Conservation (phyloP, 495 filamentous ascomycete species). For the Poronia punctata region DNA sequence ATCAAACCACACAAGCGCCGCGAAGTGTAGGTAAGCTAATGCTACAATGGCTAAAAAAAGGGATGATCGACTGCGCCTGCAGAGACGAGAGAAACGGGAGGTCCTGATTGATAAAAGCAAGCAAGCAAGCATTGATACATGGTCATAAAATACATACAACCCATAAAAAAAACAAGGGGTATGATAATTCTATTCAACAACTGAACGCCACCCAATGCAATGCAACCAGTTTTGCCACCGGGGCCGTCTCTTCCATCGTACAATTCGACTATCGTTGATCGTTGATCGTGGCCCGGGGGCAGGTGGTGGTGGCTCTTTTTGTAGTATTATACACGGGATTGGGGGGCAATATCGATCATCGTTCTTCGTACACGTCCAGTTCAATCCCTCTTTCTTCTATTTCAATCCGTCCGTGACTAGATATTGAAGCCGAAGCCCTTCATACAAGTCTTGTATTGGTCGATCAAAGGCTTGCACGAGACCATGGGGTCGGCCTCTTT, state of each 20-base stretch:
- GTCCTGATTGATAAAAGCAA: neutral
- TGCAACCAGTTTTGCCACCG: slow-evolving; percentile 2
- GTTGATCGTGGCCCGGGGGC: no score
- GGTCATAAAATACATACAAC: no score
- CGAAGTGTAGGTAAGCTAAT: no score
- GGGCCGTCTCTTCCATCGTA: slow-evolving; percentile 11
- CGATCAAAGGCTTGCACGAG: slow-evolving; percentile 74
- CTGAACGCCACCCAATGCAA: slow-evolving; percentile 15
- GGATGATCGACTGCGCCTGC: no score
- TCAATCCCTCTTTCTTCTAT: neutral
- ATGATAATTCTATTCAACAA: slow-evolving; percentile 1
- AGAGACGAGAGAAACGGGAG: neutral
- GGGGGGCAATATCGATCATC: neutral
- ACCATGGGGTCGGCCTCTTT: slow-evolving; percentile 65
- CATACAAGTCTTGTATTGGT: slow-evolving; percentile 89
- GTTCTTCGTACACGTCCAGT: neutral
- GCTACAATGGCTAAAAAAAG: no score
- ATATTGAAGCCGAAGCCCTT: slow-evolving; percentile 84
- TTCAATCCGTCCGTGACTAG: slow-evolving; percentile 23
- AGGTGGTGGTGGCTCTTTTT: no score
- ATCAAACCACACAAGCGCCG: no score
- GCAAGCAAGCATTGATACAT: neutral
- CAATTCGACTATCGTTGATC: slow-evolving; percentile 4
- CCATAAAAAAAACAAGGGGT: neutral
- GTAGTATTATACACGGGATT: slow-evolving; percentile 4